Base-by-base conservation (phyloP, 164 flowering plant species). In the Macadamia integrifolia region DNA sequence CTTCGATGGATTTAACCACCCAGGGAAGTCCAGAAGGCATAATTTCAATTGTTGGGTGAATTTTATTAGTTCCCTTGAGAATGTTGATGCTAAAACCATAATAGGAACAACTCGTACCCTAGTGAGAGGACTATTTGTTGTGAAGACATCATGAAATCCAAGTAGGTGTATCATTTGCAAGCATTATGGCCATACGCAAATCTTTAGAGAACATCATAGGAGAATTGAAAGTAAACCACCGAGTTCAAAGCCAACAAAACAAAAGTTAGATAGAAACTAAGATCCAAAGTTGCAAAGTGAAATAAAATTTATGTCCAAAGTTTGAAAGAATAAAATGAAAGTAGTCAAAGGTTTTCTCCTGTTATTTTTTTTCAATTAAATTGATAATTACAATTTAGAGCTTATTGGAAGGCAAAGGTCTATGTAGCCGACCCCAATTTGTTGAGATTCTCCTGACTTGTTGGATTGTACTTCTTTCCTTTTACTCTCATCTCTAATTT, bases 111-210 rank as follows among this genome's bases (percentile, higher is more conserved):
- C 98, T 61, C 95, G 83, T 49, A 92, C 87, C 78, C 93, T 85
- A 17, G 98, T 87, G 57, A 83, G 80, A 66, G 82, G 68, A 43
- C 93, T 87, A 29, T 89, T 80, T 59, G 94, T 88, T 43, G 96
- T 92, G 84, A 90, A 92, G 69, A 77, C 71, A 62, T 85, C 86
- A 28, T 72, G 71, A 53, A 76, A 86, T 8, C 98, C 94, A 60
- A 92, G 89, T 58, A 90, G 80, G 78, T 88, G 91, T 94, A 92
- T 84, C 53, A 81, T 84, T 69, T 81, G 91, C 77, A 92, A 80
- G 73, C 98, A 89, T 67, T 90, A 96, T 9, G 96, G 96, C 95
- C 96, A 90, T n/a, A 92, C 95, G 90, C 96, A 92, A 53, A 92
- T 86, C 98, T 90, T 58, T 29, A 65, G 65, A 49, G 17, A 49